Evolutionary conservation across 2,329 filamentous ascomycete species (phyloP), one percentile per base, ranked within the genome.

Genomic region (Podosphaera xanthii): DNA sequence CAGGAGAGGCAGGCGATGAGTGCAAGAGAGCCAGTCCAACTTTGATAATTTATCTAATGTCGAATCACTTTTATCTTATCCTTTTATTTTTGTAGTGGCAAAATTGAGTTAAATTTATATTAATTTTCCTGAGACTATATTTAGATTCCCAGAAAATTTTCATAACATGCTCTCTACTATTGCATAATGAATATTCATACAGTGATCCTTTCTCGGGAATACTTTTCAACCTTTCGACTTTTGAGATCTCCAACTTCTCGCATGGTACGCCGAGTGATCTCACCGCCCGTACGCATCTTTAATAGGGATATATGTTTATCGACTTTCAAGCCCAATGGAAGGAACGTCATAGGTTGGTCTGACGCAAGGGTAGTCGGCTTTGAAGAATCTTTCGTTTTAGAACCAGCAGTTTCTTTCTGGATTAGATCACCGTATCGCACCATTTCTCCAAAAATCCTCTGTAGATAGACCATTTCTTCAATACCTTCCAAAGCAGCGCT

Each of bases 141-240:
- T 10, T n/a, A 10, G 42, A 10, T 46, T n/a, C 10, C 42, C 42
- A 10, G 42, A 46, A 22, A 35, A 4, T 38, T 35, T 38, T 22
- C 10, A 55, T 22, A 22, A 22, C 22, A 22, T 22, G 22, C 22
- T 22, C 22, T 22, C 22, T 22, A 22, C 22, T 22, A 22, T 34
- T 22, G 31, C 30, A 40, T 42, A 35, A 40, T 72, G 76, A 35
- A 31, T 3, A 9, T 33, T 73, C 76, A 87, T 66, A 88, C 74
- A 58, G 77, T 71, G 65, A 94, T 82, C 71, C 81, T 80, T 73
- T 95, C 88, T 64, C 91, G 77, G 54, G 86, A 87, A 72, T 96
- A 95, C 64, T 83, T 81, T 59, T 85, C 86, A 62, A 90, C 84
- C 69, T 83, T 83, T 72, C 86, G 85, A 68, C 85, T 87, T 67